A percentile compares a stretch with the other conserved stretches of the same genome.
Evolutionary conservation across 169 alveolate species (phyloP).

Genomic region (Cryptosporidium meleagridis): DNA sequence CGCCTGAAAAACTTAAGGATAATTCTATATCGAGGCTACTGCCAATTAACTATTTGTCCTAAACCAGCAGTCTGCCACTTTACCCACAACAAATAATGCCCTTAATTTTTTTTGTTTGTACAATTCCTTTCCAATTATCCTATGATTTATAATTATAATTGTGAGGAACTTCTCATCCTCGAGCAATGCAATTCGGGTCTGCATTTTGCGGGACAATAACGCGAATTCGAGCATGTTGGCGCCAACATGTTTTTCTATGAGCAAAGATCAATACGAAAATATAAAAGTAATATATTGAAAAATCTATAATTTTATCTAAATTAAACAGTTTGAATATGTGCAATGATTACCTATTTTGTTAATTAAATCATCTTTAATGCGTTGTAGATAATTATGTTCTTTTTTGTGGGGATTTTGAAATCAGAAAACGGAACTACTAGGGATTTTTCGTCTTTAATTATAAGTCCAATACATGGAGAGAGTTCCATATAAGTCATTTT

Average conservation of each 20-base stretch:
- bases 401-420: slow-evolving; percentile 43
- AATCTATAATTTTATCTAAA: not conserved
- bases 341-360: not conserved
- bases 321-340: not conserved
- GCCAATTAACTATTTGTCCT: slow-evolving; percentile 44
- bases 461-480: slow-evolving; percentile 20
- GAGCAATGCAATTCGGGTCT: slow-evolving; percentile 35
- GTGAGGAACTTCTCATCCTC: slow-evolving; percentile 74
- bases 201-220: slow-evolving; percentile 41
- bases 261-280: not conserved
- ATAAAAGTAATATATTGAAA: not conserved
- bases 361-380: slow-evolving; percentile 16
- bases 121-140: slow-evolving; percentile 47
- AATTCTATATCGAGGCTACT: slow-evolving; percentile 5
- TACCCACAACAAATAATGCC: slow-evolving; percentile 48
- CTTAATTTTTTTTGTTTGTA: not conserved
- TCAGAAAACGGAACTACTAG: slow-evolving; percentile 49
- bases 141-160: not conserved
- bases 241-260: not conserved
- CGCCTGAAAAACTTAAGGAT: slow-evolving; percentile 10
- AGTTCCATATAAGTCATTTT: slow-evolving; percentile 65
- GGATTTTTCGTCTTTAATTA: slow-evolving; percentile 46
- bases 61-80: slow-evolving; percentile 24
- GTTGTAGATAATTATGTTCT: slow-evolving; percentile 44
- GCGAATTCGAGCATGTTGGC: slow-evolving; percentile 51